Base-by-base conservation (phyloP, 129 eudicot species). In the Sambucus nigra region DNA sequence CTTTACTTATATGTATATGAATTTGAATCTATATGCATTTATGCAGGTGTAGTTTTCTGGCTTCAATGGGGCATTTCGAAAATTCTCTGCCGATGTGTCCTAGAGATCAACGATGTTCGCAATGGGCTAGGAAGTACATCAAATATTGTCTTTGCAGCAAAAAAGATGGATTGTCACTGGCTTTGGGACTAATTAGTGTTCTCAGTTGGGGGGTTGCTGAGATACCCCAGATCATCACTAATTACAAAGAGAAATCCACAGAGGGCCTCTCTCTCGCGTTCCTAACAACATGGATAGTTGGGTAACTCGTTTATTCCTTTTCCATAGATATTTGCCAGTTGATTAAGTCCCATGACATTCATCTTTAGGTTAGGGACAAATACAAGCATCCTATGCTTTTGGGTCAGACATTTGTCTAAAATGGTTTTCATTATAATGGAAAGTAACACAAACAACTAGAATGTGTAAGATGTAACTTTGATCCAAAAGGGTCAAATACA, bases 131-230 rank as follows among this genome's bases (percentile, higher is more conserved):
- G 44, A 51, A 49, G 47, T 52, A 73, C 41, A 63, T 84, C 69
- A 64, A 67, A 17, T 77, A 80, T 51, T 80, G 88, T 66, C 69
- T 84, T 44, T 84, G 94, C 61, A 49, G 74, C 61, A 68, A 51
- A 45, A 73, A 63, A 63, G 88, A 80, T 58, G 74, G 67, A 46
- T 51, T 84, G 26, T 85, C 95, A 1, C 49, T 85, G 51, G 62
- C 65, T 7, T 52, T 85, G 69, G 95, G 95, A 17, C 2, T 80
- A 15, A 7, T 76, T 26, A 84, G 94, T 77, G 80, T 80, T 35
- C 5, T 77, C 12, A 68, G 85, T 63, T 84, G 94, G 94, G 70
- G 73, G 69, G 78, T 80, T 26, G 88, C 94, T 25, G 94, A 84
- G 63, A 51, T 84, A 67, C 94, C 94, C 29, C 94, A 84, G 49